These are phyloP conservation scores for Phlegmacium glaucopus DNA, from an alignment of 768 basidiomycete species.

Conservation along the genomic window DNA sequence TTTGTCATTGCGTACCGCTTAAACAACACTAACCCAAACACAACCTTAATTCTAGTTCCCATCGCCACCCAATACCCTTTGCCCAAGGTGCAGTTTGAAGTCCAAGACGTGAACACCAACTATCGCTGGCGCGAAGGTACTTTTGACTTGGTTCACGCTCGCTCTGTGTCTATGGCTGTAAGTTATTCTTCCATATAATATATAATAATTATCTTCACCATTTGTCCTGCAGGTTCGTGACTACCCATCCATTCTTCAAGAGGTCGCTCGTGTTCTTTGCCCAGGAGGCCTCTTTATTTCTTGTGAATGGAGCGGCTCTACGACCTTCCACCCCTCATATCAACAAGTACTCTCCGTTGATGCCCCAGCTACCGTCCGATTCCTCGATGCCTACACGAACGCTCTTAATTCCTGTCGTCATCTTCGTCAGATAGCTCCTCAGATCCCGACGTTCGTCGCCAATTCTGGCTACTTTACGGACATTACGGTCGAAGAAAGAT, in stretches of 20 bases:
- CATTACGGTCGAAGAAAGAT: slow-evolving; percentile 28
- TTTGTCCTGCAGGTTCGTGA: slow-evolving; percentile 45
- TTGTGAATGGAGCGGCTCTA: slow-evolving; percentile 47
- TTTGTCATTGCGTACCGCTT: slow-evolving; percentile 4
- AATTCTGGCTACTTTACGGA: slow-evolving; percentile 38
- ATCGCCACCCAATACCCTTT: slow-evolving; percentile 64
- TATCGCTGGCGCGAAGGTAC: slow-evolving; percentile 48
- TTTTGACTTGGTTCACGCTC: slow-evolving; percentile 70
- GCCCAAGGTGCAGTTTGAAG: slow-evolving; percentile 61
- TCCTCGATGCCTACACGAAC: slow-evolving; percentile 34
- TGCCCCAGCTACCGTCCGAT: slow-evolving; percentile 36
- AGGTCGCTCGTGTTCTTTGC: slow-evolving; percentile 62
- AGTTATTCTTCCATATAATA: slow-evolving; percentile 20
- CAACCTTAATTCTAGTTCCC: slow-evolving; percentile 47
- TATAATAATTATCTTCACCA: neutral
- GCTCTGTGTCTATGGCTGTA: slow-evolving; percentile 58
- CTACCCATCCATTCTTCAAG: slow-evolving; percentile 49
- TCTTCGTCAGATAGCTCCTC: slow-evolving; percentile 33
- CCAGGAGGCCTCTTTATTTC: slow-evolving; percentile 71
- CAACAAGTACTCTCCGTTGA: slow-evolving; percentile 28
- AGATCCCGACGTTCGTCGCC: slow-evolving; percentile 35
- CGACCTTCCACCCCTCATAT: slow-evolving; percentile 35
- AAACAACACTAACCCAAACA: slow-evolving; percentile 7
- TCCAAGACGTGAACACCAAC: slow-evolving; percentile 55
- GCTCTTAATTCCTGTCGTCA: slow-evolving; percentile 32